These are phyloP conservation scores for Pseudogymnoascus sp. DNA, from an alignment of 2,329 filamentous ascomycete genomes.

Conservation along the genomic window DNA sequence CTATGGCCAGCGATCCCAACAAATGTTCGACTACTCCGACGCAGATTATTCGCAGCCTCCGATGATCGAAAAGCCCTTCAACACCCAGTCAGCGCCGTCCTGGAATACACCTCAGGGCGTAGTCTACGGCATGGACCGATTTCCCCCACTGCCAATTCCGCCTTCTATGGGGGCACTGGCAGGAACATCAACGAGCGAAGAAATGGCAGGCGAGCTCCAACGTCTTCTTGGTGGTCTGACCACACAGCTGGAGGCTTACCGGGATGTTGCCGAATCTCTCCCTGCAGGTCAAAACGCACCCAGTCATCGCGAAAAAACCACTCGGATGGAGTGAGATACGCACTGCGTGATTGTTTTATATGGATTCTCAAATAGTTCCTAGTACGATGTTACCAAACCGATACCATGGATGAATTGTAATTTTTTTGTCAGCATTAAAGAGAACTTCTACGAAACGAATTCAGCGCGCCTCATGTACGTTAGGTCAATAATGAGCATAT, in stretches of 20 bases:
- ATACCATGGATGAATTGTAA: neutral
- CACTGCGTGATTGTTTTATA: neutral
- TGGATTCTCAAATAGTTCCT: neutral
- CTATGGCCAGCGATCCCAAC: neutral
- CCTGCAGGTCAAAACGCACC: neutral
- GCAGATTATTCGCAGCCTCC: constrained; percentile 3
- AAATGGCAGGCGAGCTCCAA: constrained; percentile 24
- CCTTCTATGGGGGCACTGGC: constrained; percentile 23
- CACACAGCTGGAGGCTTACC: constrained; percentile 23
- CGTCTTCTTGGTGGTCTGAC: constrained; percentile 21
- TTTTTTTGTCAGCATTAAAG: neutral
- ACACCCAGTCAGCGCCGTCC: constrained; percentile 13
- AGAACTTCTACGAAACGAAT: neutral
- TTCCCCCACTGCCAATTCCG: constrained; percentile 21
- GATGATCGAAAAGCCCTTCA: constrained; percentile 9
- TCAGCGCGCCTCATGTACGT: neutral
- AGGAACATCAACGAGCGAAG: constrained; percentile 21
- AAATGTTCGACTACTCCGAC: neutral
- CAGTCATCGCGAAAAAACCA: neutral
- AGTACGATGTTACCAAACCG: neutral
- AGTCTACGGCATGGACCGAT: constrained; percentile 9
- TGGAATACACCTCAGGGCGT: constrained; percentile 13
- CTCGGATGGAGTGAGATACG: neutral
- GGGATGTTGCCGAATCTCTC: constrained; percentile 21
- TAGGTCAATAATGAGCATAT: neutral